Base-by-base conservation (phyloP, 768 basidiomycete species). In the Boletus sp. region DNA sequence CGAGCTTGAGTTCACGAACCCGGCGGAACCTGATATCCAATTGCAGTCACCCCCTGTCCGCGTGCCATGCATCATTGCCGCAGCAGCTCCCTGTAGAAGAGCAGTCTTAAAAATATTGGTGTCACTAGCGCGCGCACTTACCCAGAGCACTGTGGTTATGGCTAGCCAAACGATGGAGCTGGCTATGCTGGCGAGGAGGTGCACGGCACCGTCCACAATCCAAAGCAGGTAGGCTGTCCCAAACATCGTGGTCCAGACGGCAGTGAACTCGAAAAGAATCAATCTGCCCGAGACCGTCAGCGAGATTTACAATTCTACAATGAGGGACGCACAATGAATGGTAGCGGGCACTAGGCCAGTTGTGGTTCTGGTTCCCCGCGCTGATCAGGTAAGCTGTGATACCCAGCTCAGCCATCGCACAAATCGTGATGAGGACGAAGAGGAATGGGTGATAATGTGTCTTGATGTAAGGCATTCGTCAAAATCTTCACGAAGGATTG, bases 171-270 rank as follows among this genome's bases (percentile, higher is more conserved):
- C 68, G 18, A 90, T 80, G 17, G 90, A 92, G 60, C 87, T 88
- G 24, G 90, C 87, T 42, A 92, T 76, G 67, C 83, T 86, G n/a
- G 89, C 89, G 20, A 92, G 77, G 42, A 89, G 69, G 67, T 86
- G 85, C 46, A 81, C 78, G 5, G 80, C 81, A 47, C 86, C 85
- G 52, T 84, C 83, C 39, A 87, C 71, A 44, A 86, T 81, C 84
- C 87, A 91, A 33, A 90, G 63, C 60, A 90, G 75, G 65, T 91
- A 92, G 35, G 84, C 82, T 12, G 80, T 75, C 14, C 84, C 80
- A 67, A 90, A 91, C 42, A 89, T 62, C 2, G 81, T 77, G n/a
- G 90, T 91, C 90, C 90, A 92, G 39, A 81, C 78, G 20, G 87
- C 78, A 61, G 83, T 82, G 70, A 89, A 86, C 56, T 83, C 74